A percentile compares a stretch with the other conserved stretches of the same genome.
These are phyloP conservation scores for Vanilla planifolia DNA, from an alignment of 106 monocot genomes.

Conservation along the genomic window DNA sequence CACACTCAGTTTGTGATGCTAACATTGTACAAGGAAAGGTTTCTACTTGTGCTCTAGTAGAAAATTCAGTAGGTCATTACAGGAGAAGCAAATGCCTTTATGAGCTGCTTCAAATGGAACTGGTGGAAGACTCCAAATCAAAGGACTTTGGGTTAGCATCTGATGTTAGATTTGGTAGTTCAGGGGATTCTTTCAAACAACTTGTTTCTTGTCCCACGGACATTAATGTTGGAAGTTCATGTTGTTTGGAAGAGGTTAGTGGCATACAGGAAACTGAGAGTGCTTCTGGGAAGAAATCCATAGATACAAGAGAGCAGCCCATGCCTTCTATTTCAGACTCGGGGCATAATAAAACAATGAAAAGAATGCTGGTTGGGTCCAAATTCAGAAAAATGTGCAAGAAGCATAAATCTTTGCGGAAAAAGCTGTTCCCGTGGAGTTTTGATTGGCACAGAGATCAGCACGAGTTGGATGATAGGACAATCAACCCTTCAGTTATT, in stretches of 20 bases:
- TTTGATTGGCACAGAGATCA: slow-evolving; percentile 92
- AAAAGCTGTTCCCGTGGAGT: slow-evolving; percentile 89
- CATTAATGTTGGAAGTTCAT: slow-evolving; percentile 13
- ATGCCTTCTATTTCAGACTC: slow-evolving; percentile 34
- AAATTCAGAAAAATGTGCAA: slow-evolving; percentile 62
- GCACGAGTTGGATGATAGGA: slow-evolving; percentile 32
- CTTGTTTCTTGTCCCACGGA: slow-evolving; percentile 24
- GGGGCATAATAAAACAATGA: slow-evolving; percentile 32
- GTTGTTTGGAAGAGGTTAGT: slow-evolving; percentile 15
- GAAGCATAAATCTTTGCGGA: slow-evolving; percentile 67
- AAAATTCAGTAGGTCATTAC: slow-evolving; percentile 6
- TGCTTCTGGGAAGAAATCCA: slow-evolving; percentile 9
- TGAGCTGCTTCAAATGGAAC: slow-evolving; percentile 90
- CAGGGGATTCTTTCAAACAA: slow-evolving; percentile 7
- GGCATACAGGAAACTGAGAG: slow-evolving; percentile 36
- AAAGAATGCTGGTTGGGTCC: slow-evolving; percentile 37
- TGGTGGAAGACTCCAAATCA: slow-evolving; percentile 37
- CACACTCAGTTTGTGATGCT: neutral
- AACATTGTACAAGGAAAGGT: neutral
- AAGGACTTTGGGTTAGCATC: slow-evolving; percentile 14
- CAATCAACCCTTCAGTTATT: slow-evolving; percentile 18
- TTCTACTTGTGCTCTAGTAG: neutral
- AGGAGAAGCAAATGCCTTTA: slow-evolving; percentile 73
- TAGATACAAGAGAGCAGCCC: slow-evolving; percentile 13
- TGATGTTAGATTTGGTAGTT: slow-evolving; percentile 16